Percentiles rank a stretch among this genome's conserved stretches.
These are phyloP conservation scores for Chloris gayana DNA, from an alignment of 176 grass and related monocot genomes.

Conservation along the genomic window DNA sequence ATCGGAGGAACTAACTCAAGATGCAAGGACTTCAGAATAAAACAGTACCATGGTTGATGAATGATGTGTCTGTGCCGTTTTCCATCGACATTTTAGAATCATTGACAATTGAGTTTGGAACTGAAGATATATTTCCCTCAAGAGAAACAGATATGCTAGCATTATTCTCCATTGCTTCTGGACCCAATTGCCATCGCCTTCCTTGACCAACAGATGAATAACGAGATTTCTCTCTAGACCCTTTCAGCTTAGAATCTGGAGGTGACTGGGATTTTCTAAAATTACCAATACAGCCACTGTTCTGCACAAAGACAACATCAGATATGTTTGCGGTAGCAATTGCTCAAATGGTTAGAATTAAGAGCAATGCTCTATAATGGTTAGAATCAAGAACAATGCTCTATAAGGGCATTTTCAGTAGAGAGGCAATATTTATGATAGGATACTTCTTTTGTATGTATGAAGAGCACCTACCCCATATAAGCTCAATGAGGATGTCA, in stretches of 20 bases:
- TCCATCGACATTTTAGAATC: slow-evolving; percentile 45
- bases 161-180: slow-evolving; percentile 65
- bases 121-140: slow-evolving; percentile 58
- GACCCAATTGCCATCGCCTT: slow-evolving; percentile 46
- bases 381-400: neutral
- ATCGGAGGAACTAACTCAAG: neutral
- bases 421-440: neutral
- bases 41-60: slow-evolving; percentile 78
- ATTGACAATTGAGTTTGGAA: slow-evolving; percentile 44
- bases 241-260: slow-evolving; percentile 39
- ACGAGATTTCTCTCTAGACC: slow-evolving; percentile 31
- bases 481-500: slow-evolving; percentile 43
- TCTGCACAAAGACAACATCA: slow-evolving; percentile 66
- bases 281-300: slow-evolving; percentile 67
- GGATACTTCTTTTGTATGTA: neutral
- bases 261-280: slow-evolving; percentile 51
- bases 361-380: slow-evolving; percentile 27
- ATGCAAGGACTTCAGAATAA: slow-evolving; percentile 5
- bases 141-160: slow-evolving; percentile 63
- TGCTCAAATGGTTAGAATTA: slow-evolving; percentile 12
- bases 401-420: neutral
- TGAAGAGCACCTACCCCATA: slow-evolving; percentile 65
- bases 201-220: slow-evolving; percentile 39
- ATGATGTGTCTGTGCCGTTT: slow-evolving; percentile 50
- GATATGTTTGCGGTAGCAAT: slow-evolving; percentile 49